These are phyloP conservation scores for Teratosphaeriaceae sp. DNA, from an alignment of 2,329 filamentous ascomycete species.

Conservation along the genomic window DNA sequence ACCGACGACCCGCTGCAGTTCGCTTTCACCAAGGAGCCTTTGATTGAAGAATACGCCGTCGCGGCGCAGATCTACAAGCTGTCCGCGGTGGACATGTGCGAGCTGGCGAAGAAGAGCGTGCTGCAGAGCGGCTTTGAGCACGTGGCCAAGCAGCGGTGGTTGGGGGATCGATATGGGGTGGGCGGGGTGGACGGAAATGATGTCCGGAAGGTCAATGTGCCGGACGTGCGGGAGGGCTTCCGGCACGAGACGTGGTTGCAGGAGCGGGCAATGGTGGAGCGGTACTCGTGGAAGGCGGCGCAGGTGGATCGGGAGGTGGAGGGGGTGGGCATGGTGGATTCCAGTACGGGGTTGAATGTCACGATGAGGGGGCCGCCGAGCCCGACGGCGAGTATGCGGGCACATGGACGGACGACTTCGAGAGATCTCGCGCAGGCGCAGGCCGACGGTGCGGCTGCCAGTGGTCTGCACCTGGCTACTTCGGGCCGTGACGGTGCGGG, in stretches of 20 bases:
- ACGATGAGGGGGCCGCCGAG: constrained; percentile 20
- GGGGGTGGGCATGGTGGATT: background rate
- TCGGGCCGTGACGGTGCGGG: constrained; percentile 5
- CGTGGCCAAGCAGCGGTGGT: constrained; percentile 83
- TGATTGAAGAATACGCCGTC: constrained; percentile 97
- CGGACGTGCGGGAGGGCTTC: constrained; percentile 85
- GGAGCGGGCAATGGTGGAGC: constrained; percentile 66
- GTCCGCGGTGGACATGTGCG: constrained; percentile 95
- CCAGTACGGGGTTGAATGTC: constrained; percentile 5
- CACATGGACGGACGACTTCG: background rate
- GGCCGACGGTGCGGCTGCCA: background rate
- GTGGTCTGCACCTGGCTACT: background rate
- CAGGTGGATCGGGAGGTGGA: constrained; percentile 14
- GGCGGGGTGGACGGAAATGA: constrained; percentile 80
- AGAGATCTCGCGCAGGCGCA: background rate
- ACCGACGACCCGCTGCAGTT: constrained; percentile 97
- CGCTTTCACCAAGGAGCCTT: constrained; percentile 93
- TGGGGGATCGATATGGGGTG: constrained; percentile 69
- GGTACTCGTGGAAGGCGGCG: constrained; percentile 32
- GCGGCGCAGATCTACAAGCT: constrained; percentile 98
- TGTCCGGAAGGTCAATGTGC: constrained; percentile 94
- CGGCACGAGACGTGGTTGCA: constrained; percentile 78
- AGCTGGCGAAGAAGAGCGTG: constrained; percentile 93
- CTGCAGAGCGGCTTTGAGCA: constrained; percentile 91
- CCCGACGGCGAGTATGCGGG: constrained; percentile 33